These are phyloP conservation scores for Nannochloris sp. DNA, from an alignment of 139 green algal species.

Conservation along the genomic window DNA sequence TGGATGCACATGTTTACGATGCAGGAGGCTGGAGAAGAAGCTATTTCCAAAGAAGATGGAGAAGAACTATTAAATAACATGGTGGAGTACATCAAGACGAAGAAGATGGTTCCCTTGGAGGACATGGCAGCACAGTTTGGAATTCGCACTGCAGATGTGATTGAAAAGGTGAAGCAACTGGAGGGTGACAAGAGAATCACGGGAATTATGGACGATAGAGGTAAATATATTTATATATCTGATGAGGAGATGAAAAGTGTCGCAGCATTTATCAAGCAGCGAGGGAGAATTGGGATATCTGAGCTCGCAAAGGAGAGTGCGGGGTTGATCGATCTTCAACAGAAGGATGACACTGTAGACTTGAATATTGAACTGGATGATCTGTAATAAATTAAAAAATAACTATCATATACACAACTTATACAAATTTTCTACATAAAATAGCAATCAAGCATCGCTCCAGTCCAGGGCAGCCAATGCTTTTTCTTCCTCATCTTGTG, in stretches of 20 bases:
- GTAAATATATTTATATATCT: slow-evolving; percentile 95
- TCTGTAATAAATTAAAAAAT: slow-evolving; percentile 3
- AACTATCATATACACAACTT: background rate
- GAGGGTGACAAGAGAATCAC: slow-evolving; percentile 68
- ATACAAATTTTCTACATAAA: background rate
- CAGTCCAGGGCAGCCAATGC: slow-evolving; percentile 8
- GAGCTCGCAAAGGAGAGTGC: slow-evolving; percentile 56
- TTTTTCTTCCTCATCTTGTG: slow-evolving; percentile 58
- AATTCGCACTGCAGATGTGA: slow-evolving; percentile 66
- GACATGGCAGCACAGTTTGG: slow-evolving; percentile 79
- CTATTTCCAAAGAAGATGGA: slow-evolving; percentile 21
- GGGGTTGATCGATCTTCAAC: slow-evolving; percentile 13
- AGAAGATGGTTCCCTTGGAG: slow-evolving; percentile 82
- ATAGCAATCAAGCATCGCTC: slow-evolving; percentile 1
- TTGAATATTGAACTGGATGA: background rate
- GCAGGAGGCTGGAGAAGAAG: slow-evolving; percentile 50
- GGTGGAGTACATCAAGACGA: slow-evolving; percentile 50
- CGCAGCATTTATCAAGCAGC: slow-evolving; percentile 55
- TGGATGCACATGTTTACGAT: slow-evolving; percentile 72
- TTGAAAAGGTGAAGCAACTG: slow-evolving; percentile 62
- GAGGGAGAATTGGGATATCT: slow-evolving; percentile 69
- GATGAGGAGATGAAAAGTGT: slow-evolving; percentile 78
- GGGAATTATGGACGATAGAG: slow-evolving; percentile 89
- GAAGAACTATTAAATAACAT: slow-evolving; percentile 52
- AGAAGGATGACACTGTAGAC: background rate